phyloP scores from a whole-genome alignment of 139 green algal genomes.

The Raphidocelis subcapitata region DNA sequence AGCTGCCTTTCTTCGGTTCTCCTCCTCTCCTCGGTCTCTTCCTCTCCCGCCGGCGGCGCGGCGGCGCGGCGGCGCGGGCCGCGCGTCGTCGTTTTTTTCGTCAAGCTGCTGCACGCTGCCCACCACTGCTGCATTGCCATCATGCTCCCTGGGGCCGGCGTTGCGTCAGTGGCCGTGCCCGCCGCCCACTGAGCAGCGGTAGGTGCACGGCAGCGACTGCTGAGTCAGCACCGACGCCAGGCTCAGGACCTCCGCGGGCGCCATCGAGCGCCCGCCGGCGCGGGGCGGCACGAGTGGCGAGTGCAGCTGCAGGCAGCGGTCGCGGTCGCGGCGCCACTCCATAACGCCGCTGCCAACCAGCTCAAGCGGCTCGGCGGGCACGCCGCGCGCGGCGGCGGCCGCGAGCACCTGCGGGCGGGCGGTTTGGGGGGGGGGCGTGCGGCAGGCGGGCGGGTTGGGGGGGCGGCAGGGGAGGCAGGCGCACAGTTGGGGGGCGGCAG shows the following conservation, averaged over 20 bases:
- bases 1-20: no score
- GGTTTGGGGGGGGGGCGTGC: background rate
- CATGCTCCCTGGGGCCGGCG: no score
- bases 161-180: no score
- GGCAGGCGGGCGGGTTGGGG: background rate
- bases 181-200: no score
- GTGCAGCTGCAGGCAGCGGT: constrained; percentile 41
- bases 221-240: background rate
- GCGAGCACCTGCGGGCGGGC: constrained; percentile 33
- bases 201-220: background rate
- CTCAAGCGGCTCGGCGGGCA: constrained; percentile 41
- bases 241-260: background rate
- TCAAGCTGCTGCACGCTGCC: no score
- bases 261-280: background rate
- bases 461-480: background rate
- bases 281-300: constrained; percentile 18
- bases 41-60: no score
- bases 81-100: no score
- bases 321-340: constrained; percentile 59
- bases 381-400: constrained; percentile 8
- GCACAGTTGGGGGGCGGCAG: no score
- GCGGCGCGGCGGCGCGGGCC: no score
- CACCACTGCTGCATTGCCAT: no score
- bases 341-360: constrained; percentile 62
- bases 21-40: no score